Conservation (phyloP, 1,139 yeast genomes). For the Entelexis sorbosivorans region DNA sequence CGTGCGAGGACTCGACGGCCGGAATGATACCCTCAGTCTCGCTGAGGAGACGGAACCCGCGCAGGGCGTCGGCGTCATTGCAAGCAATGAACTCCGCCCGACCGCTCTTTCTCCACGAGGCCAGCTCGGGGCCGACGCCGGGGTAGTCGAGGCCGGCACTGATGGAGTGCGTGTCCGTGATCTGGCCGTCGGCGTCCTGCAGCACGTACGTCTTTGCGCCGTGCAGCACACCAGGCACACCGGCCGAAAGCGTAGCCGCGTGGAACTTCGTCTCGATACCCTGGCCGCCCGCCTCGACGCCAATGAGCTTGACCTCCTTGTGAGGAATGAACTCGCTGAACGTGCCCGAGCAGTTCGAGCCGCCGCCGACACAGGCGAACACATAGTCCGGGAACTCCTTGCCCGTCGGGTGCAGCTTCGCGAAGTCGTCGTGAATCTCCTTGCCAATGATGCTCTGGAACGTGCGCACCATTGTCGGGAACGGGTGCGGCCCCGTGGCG, state of each 20-base stretch:
- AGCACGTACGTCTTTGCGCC: slow-evolving; percentile 91
- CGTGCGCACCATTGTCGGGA: slow-evolving; percentile 93
- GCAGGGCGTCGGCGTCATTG: slow-evolving; percentile 83
- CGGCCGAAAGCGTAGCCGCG: slow-evolving; percentile 87
- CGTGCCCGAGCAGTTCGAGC: slow-evolving; percentile 93
- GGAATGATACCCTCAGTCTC: slow-evolving; percentile 97
- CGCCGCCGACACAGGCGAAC: slow-evolving; percentile 99
- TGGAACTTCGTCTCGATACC: slow-evolving; percentile 80
- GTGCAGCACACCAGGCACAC: slow-evolving; percentile 94
- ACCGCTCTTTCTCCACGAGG: slow-evolving; percentile 88
- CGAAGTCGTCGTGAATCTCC: slow-evolving; percentile 87
- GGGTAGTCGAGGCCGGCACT: slow-evolving; percentile 99
- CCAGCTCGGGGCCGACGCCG: slow-evolving; percentile 97
- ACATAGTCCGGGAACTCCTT: slow-evolving; percentile 86
- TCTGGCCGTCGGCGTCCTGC: slow-evolving; percentile 88
- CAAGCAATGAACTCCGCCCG: slow-evolving; percentile 88
- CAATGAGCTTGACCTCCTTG: slow-evolving; percentile 61
- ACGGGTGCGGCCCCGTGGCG: slow-evolving; percentile 98
- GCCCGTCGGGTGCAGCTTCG: slow-evolving; percentile 44
- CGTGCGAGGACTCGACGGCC: slow-evolving; percentile 95
- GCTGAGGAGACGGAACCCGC: slow-evolving; percentile 77
- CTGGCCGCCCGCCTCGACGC: slow-evolving; percentile 98
- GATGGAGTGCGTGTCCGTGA: slow-evolving; percentile 93
- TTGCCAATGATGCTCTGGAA: slow-evolving; percentile 96
- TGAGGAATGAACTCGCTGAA: slow-evolving; percentile 89